Evolutionary conservation across 768 basidiomycete genomes (phyloP).

Genomic region (Pleurotus sapidus): DNA sequence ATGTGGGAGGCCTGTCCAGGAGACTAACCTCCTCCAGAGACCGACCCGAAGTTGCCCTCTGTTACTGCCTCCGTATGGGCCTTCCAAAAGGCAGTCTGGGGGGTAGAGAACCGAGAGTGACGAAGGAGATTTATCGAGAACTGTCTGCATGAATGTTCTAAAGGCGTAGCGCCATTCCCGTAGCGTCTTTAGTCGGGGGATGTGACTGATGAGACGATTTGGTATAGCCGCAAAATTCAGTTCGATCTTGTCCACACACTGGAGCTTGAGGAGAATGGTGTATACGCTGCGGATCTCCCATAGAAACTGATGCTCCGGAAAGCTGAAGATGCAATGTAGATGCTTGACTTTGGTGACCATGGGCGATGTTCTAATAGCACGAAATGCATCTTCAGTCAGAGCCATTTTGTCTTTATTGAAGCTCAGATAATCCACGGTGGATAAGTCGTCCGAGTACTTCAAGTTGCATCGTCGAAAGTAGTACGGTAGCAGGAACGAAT

Average conservation of each 20-base stretch:
- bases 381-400: background rate
- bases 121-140: background rate
- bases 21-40: no score
- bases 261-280: background rate
- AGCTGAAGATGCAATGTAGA: conserved; percentile 1
- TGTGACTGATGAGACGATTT: background rate
- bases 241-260: background rate
- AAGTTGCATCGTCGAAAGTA: background rate
- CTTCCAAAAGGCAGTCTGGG: no score
- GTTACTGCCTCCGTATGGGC: no score
- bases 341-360: background rate
- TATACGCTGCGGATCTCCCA: conserved; percentile 4
- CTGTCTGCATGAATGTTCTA: background rate
- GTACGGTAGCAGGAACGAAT: background rate
- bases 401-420: background rate
- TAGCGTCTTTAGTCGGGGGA: background rate
- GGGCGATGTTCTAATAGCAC: background rate
- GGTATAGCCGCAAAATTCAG: background rate
- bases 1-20: no score
- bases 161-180: conserved; percentile 1
- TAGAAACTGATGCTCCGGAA: background rate
- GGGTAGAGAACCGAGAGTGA: no score
- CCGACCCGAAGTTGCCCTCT: no score
- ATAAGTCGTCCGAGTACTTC: background rate
- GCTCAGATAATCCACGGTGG: background rate